These are phyloP conservation scores for Leccinum variicolor DNA, from an alignment of 768 basidiomycete species.

Conservation along the genomic window DNA sequence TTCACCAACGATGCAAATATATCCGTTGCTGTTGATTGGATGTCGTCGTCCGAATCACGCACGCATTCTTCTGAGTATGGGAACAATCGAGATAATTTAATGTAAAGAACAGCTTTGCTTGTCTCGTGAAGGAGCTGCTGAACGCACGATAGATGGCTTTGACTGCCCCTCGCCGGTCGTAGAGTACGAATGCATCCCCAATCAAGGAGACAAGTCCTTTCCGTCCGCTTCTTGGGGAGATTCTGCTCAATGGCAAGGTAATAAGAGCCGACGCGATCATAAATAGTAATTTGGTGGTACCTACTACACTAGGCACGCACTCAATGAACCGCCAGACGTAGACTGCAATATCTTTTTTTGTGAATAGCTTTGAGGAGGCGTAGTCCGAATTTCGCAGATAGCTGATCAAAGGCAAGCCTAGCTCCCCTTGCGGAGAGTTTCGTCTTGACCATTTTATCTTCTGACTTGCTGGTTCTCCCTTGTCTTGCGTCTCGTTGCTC, in stretches of 20 bases:
- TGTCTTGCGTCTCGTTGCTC: constrained; percentile 41
- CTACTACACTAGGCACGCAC: constrained; percentile 51
- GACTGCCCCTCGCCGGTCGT: constrained; percentile 84
- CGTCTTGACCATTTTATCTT: constrained; percentile 54
- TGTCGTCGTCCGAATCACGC: constrained; percentile 77
- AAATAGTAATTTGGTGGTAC: constrained; percentile 38
- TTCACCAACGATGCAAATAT: constrained; percentile 98
- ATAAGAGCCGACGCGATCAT: background rate
- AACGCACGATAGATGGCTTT: constrained; percentile 56
- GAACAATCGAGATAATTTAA: constrained; percentile 87
- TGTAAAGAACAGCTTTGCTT: constrained; percentile 85
- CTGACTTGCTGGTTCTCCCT: constrained; percentile 41
- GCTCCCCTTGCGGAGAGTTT: constrained; percentile 84
- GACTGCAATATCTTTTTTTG: constrained; percentile 81
- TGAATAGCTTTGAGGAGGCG: constrained; percentile 77
- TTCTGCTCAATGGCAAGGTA: constrained; percentile 34
- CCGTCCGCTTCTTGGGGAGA: constrained; percentile 60
- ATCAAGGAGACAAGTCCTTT: constrained; percentile 75
- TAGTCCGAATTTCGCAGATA: constrained; percentile 75
- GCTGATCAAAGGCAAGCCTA: constrained; percentile 70
- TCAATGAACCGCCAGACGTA: constrained; percentile 75
- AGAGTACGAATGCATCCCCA: constrained; percentile 68
- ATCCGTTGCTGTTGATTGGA: constrained; percentile 92
- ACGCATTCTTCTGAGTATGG: constrained; percentile 96
- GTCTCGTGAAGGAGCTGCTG: background rate